Conservation (phyloP, 495 filamentous ascomycete genomes). For the Hyaloscypha variabilis region DNA sequence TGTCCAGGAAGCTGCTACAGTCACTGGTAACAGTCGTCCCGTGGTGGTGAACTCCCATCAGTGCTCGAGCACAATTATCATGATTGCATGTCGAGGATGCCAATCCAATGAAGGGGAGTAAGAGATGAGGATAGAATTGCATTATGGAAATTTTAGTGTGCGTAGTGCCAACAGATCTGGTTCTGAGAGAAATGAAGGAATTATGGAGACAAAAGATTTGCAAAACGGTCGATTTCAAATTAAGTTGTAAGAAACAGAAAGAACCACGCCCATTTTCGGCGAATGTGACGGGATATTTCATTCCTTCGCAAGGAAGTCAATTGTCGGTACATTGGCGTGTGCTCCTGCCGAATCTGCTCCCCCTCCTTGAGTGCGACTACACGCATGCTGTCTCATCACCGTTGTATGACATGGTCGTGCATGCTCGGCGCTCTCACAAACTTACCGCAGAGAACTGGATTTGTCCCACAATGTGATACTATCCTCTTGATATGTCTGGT, state of each 20-base stretch:
- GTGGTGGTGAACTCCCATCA: background rate
- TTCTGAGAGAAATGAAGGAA: background rate
- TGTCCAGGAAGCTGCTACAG: slow-evolving; percentile 9
- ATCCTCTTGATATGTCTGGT: background rate
- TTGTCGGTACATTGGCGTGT: too few species aligned
- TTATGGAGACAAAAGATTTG: background rate
- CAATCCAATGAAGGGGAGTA: background rate
- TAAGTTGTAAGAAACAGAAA: background rate
- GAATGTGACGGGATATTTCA: too few species aligned
- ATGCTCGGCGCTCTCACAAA: background rate
- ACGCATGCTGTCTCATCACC: background rate
- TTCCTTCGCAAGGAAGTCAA: too few species aligned
- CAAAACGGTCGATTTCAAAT: background rate
- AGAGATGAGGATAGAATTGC: background rate
- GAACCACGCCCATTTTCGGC: too few species aligned
- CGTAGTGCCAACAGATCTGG: background rate
- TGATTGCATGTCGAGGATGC: slow-evolving; percentile 1
- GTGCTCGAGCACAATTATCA: slow-evolving; percentile 16
- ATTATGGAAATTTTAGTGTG: background rate
- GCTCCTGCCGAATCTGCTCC: too few species aligned
- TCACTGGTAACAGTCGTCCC: slow-evolving; percentile 1
- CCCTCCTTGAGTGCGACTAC: background rate
- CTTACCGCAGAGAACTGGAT: background rate
- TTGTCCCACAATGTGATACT: background rate
- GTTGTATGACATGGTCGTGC: background rate